Conservation (phyloP, 129 eudicot genomes). For the Lactuca sativa region DNA sequence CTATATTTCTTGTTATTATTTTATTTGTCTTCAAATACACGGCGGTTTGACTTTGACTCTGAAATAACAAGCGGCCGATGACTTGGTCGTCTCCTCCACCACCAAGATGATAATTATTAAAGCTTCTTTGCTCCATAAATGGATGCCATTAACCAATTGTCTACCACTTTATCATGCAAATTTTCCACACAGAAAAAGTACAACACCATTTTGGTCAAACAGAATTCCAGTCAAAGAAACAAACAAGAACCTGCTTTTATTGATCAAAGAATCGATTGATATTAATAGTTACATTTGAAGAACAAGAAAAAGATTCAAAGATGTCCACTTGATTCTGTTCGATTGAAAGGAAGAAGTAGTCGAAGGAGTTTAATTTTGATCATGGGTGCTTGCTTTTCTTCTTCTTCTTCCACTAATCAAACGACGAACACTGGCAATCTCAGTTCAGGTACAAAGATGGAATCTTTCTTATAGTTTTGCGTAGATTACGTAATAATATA, state of each 20-base stretch:
- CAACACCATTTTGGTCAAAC: neutral
- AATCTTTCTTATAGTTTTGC: neutral
- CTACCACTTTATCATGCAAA: neutral
- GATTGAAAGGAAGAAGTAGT: neutral
- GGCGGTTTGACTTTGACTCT: conserved; percentile 28
- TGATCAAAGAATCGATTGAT: conserved; percentile 1
- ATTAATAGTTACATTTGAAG: neutral
- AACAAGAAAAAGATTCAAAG: neutral
- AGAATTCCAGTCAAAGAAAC: conserved; percentile 27
- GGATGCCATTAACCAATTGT: neutral
- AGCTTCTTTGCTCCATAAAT: conserved; percentile 6
- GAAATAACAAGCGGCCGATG: conserved; percentile 1
- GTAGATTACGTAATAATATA: conserved; percentile 2
- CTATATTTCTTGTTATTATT: neutral
- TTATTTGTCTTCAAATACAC: conserved; percentile 8
- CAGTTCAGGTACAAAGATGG: conserved; percentile 38
- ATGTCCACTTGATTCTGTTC: conserved; percentile 9
- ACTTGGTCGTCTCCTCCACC: conserved; percentile 32
- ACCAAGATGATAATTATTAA: neutral
- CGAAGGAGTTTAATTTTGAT: neutral
- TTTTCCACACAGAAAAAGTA: neutral
- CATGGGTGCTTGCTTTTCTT: conserved; percentile 50
- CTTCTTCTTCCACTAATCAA: conserved; percentile 33
- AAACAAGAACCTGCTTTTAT: neutral
- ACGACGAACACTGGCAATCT: conserved; percentile 38